These are phyloP conservation scores for Corylus americana DNA, from an alignment of 306 rosid species.

Conservation along the genomic window DNA sequence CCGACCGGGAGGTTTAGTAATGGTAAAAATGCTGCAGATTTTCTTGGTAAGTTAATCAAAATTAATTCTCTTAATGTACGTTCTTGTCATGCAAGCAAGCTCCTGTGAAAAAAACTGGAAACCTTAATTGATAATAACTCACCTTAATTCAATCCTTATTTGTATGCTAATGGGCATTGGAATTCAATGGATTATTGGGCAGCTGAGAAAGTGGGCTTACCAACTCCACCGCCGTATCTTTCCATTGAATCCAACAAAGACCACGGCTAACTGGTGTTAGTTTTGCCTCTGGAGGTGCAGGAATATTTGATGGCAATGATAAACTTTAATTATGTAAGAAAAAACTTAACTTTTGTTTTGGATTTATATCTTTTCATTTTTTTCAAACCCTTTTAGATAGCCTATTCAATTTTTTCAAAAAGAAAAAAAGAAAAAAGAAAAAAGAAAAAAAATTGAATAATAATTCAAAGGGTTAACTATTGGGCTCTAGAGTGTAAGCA, in stretches of 20 bases:
- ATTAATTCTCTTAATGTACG: background rate
- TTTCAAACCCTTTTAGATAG: no score
- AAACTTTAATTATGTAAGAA: constrained; percentile 47
- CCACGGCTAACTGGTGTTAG: constrained; percentile 49
- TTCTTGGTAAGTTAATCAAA: constrained; percentile 41
- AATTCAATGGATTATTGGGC: constrained; percentile 1
- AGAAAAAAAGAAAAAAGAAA: no score
- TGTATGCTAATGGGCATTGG: background rate
- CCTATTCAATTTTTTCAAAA: no score
- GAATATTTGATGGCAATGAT: constrained; percentile 62
- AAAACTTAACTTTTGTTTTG: no score
- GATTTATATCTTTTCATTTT: no score
- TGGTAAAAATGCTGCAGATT: constrained; percentile 81
- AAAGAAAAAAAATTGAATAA: no score
- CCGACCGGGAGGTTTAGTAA: constrained; percentile 68
- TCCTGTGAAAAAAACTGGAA: no score
- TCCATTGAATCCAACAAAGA: constrained; percentile 38
- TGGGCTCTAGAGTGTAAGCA: no score
- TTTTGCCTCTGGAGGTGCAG: constrained; percentile 86
- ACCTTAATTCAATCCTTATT: no score
- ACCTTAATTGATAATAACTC: no score
- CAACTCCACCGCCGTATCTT: constrained; percentile 68
- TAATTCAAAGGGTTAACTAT: no score
- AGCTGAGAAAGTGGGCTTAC: constrained; percentile 73
- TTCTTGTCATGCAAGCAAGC: background rate